Evolutionary conservation across 768 basidiomycete genomes (phyloP), one percentile per base, ranked within the genome.

Genomic region (Phaffia australis): DNA sequence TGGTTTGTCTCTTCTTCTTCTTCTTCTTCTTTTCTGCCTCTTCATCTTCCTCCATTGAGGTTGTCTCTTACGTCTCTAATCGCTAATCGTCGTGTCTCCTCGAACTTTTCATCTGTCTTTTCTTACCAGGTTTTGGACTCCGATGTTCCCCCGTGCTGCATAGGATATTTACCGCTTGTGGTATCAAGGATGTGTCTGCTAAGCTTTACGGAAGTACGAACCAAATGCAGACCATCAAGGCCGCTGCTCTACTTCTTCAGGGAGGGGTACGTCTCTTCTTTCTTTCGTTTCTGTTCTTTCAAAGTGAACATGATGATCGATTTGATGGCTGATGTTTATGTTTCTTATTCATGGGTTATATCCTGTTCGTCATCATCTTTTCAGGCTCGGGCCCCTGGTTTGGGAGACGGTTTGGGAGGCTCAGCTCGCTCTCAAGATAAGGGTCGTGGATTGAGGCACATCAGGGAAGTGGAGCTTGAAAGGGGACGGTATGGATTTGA

Each of bases 121-220:
- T 11, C 11, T 42, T n/a, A 19, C 23, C 89, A 74, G 95, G 95
- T 1, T 98, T 98, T 75, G 95, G 95, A 8, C 79, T 99, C 65
- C 81, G 85, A 65, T 89, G 88, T 74, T 90, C 93, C 72, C 92
- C 90, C 1, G 83, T 85, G 73, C 78, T 99, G 62, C 92, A 99
- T 76, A 76, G 79, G 73, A 82, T 99, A 51, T 81, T 93, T 73
- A 88, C 89, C 71, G 91, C 92, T 0, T 93, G 92, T 0, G 95
- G 94, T 15, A 88, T 99, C 78, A 87, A 89, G 75, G 94, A 99
- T 77, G 81, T 88, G 52, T 91, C 88, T 71, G 94, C 89, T 35
- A 97, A 95, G 77, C 88, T 98, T 23, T 88, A 89, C 84, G 92
- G 94, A 19, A 92, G 88, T 73, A 80, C 88, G 70, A 97, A 94